These are phyloP conservation scores for Fusarium veterinarium DNA, from an alignment of 2,329 filamentous ascomycete species.

Conservation along the genomic window DNA sequence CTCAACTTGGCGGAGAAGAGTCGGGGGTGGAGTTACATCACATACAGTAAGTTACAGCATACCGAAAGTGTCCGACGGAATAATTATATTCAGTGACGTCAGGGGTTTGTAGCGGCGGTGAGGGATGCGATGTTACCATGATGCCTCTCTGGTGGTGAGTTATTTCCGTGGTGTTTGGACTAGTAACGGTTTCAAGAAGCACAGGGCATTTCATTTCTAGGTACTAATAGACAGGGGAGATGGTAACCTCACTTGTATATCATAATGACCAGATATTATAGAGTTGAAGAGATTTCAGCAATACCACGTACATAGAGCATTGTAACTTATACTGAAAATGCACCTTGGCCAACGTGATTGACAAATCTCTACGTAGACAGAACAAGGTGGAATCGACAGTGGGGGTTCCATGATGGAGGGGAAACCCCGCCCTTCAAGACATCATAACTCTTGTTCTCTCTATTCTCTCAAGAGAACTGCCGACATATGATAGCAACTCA, in stretches of 20 bases:
- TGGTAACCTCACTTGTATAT: not conserved
- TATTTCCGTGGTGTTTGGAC: slow-evolving; percentile 17
- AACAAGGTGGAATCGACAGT: not conserved
- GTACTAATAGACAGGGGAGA: not conserved
- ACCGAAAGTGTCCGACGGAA: not conserved
- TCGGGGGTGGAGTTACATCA: not conserved
- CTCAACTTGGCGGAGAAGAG: not conserved
- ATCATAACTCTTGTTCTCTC: slow-evolving; percentile 14
- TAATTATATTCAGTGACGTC: slow-evolving; percentile 11
- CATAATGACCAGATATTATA: not conserved
- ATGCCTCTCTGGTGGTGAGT: not conserved
- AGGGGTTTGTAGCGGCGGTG: slow-evolving; percentile 15
- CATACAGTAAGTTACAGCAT: not conserved
- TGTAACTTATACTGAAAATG: not conserved
- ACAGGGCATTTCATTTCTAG: not conserved
- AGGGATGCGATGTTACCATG: not conserved
- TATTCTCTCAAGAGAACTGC: slow-evolving; percentile 16
- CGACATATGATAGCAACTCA: slow-evolving; percentile 8
- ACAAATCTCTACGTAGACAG: not conserved
- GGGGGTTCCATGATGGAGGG: slow-evolving; percentile 21
- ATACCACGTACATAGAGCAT: not conserved
- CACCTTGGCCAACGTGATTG: not conserved
- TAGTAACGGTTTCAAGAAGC: not conserved
- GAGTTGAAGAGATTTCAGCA: not conserved
- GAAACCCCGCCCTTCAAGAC: slow-evolving; percentile 18